Conservation (phyloP, 176 grass and related monocot genomes). For the Aechmea fasciata region DNA sequence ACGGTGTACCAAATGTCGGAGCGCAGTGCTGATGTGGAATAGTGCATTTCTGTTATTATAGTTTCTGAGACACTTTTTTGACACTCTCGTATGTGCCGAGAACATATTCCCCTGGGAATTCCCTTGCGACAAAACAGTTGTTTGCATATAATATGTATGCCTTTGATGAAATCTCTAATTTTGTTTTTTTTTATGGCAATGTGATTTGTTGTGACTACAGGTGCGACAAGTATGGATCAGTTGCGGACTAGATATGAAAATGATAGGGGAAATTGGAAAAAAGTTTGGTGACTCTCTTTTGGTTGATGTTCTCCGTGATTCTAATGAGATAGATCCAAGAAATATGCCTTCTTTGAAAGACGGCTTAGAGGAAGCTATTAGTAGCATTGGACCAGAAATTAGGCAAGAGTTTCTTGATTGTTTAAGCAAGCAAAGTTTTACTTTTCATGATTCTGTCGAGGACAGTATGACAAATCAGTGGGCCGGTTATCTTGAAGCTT, state of each 20-base stretch:
- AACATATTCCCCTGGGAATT: no score
- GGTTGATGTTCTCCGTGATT: background rate
- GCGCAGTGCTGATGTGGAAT: no score
- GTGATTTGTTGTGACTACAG: slow-evolving; percentile 3
- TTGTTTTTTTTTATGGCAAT: background rate
- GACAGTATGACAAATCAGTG: background rate
- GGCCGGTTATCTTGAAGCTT: slow-evolving; percentile 4
- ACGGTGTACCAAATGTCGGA: no score
- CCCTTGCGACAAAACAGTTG: no score
- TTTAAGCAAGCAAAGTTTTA: slow-evolving; percentile 11
- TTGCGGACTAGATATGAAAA: slow-evolving; percentile 9
- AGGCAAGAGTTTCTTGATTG: background rate
- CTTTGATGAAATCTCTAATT: background rate
- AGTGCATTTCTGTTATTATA: no score
- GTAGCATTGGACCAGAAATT: background rate
- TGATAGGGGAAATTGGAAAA: slow-evolving; percentile 12
- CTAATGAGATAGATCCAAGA: background rate
- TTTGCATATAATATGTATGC: no score
- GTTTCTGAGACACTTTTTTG: no score
- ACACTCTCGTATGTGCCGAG: no score
- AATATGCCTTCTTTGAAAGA: background rate
- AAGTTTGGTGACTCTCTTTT: background rate
- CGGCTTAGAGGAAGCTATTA: background rate
- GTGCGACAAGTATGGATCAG: slow-evolving; percentile 7
- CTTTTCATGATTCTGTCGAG: background rate